Base-by-base conservation (phyloP, 116 monocot species). In the Posidonia oceanica region DNA sequence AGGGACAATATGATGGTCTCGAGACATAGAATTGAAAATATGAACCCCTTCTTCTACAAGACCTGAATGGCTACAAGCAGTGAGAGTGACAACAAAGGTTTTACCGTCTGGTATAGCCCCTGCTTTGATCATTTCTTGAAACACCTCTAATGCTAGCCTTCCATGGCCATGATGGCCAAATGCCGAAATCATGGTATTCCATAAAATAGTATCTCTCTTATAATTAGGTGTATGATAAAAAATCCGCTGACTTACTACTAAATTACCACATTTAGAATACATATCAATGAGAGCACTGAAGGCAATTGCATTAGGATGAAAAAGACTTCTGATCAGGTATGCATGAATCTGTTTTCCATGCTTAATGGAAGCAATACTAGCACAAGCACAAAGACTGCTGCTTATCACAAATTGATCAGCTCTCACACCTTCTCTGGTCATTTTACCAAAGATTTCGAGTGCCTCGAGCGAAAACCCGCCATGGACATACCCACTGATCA, bases 231-330 rank as follows among this genome's bases (percentile, higher is more conserved):
- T 77, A 21, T 14, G 40, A 36, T 76, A 42, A 61, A 89, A 89
- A 54, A 94, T 74, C 40, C 75, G 20, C n/a, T 60, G 52, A 29
- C 71, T 76, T 57, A 54, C 69, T 23, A 22, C 65, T 41, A 93
- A 70, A 78, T 78, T 42, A 38, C 89, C 89, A 75, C 94, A 94
- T 80, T 85, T 94, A 14, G 89, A 83, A 65, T 94, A 94, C 94
- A 89, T 83, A 63, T 85, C 85, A 42, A 87, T 67, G 37, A 93
- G 81, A 58, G 89, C 81, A 57, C 89, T 87, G 3, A 81, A 23
- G 10, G 81, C 81, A 16, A 89, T 64, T 0, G 67, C 79, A 82
- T 87, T 89, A 7, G 89, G 81, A 61, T 74, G 78, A 55, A 85
- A 87, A 66, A 44, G 63, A 0, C 64, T 76, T 67, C 83, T 69